Base-by-base conservation (phyloP, 2,329 filamentous ascomycete genomes). In the Alternaria triticimaculans region DNA sequence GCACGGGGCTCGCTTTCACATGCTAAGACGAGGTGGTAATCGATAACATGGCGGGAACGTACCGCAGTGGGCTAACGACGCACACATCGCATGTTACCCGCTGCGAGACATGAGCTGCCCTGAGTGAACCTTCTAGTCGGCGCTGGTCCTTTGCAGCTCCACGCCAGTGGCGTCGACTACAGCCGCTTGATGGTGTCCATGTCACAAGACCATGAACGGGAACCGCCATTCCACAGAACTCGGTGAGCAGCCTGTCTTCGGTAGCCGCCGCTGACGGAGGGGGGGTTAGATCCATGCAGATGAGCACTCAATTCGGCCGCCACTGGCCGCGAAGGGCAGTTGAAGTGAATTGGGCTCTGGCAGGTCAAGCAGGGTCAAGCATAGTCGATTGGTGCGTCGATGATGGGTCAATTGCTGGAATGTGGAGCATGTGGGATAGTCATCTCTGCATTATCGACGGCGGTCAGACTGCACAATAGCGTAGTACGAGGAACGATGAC, bases 81-180 rank as follows among this genome's bases (percentile, higher is more conserved):
- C 66, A 71, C 61, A 58, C 65, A 55, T 59, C 51, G 67, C 71
- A 66, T 72, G 66, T 62, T 64, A 68, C 69, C 70, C 67, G 72
- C 73, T 74, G 72, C 74, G 71, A 74, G 72, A 74, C 75, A 74
- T 72, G 68, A 63, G 72, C 65, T 68, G 73, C 67, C 72, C 66
- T 71, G 72, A 53, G 49, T 41, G 49, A 67, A 54, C 60, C 68
- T 62, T 50, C 58, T 68, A 54, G 59, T 59, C 63, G 72, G 70
- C 61, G 41, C 30, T 26, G 30, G 66, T 70, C 70, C 67, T 64
- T 67, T 71, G 72, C 70, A 72, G 70, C 68, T 70, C 72, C 67
- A 67, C 75, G 72, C 71, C 73, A 70, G 67, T 75, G 69, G 69
- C 67, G 66, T 69, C 60, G 60, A 64, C 56, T 67, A 65, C 46